Percentiles rank a stretch among this genome's conserved stretches.
phyloP scores from a whole-genome alignment of 352 stramenopile species.

The Globisporangium middletonii region DNA sequence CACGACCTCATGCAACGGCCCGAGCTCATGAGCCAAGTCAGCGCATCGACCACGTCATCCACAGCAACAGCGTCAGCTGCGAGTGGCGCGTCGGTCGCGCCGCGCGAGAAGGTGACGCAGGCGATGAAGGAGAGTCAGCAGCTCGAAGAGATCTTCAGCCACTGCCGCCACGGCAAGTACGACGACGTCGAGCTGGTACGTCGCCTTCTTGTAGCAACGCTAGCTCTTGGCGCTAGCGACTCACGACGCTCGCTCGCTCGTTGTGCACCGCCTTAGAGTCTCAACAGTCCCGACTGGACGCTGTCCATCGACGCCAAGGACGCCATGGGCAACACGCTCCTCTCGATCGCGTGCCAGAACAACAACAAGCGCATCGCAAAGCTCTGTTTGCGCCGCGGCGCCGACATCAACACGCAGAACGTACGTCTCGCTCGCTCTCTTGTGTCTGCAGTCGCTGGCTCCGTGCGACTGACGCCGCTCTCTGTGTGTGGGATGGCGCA shows the following conservation, averaged over 20 bases:
- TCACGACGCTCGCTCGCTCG: not conserved
- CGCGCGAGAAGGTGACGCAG: slow-evolving; percentile 72
- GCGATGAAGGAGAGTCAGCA: slow-evolving; percentile 82
- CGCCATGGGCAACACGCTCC: slow-evolving; percentile 88
- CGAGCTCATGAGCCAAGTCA: slow-evolving; percentile 27
- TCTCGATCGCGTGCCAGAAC: slow-evolving; percentile 93
- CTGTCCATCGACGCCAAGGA: slow-evolving; percentile 91
- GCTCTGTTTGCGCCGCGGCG: slow-evolving; percentile 88
- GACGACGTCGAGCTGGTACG: slow-evolving; percentile 73
- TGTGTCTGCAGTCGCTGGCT: not conserved
- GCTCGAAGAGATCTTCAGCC: slow-evolving; percentile 87
- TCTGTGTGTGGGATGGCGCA: slow-evolving; percentile 10
- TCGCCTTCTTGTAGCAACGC: not conserved
- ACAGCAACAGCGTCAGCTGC: slow-evolving; percentile 10
- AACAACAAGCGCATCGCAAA: slow-evolving; percentile 95
- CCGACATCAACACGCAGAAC: slow-evolving; percentile 93
- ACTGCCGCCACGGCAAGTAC: slow-evolving; percentile 89
- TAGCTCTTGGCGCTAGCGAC: slow-evolving; percentile 1
- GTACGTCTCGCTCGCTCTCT: slow-evolving; percentile 23
- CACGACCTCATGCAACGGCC: slow-evolving; percentile 51
- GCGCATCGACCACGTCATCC: not conserved
- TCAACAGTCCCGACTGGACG: slow-evolving; percentile 88
- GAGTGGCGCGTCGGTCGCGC: slow-evolving; percentile 26
- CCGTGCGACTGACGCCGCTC: not conserved
- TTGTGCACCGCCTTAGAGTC: slow-evolving; percentile 33